phyloP scores from a whole-genome alignment of 208 protist species.

The Porcisia deanei region DNA sequence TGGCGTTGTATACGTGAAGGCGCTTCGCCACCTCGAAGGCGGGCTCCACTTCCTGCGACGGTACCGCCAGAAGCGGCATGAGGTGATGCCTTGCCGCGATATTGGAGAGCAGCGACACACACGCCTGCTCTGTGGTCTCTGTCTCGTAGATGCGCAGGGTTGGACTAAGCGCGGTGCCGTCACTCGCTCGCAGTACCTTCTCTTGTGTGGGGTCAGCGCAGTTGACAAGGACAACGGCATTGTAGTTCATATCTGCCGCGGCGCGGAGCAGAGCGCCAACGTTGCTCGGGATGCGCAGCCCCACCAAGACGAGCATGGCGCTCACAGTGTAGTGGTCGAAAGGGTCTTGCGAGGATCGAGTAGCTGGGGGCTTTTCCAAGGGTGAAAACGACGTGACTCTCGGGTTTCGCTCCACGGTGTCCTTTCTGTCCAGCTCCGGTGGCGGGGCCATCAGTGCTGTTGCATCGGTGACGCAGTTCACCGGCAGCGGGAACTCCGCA shows the following conservation, averaged over 20 bases:
- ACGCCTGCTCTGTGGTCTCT: constrained; percentile 27
- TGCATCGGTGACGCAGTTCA: constrained; percentile 13
- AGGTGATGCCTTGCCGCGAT: constrained; percentile 68
- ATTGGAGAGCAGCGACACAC: constrained; percentile 50
- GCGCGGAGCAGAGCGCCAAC: constrained; percentile 72
- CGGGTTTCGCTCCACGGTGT: background rate
- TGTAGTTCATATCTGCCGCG: constrained; percentile 76
- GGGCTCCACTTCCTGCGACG: constrained; percentile 65
- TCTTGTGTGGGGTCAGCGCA: constrained; percentile 77
- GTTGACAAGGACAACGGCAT: constrained; percentile 67
- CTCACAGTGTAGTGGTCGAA: constrained; percentile 21
- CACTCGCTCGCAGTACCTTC: constrained; percentile 86
- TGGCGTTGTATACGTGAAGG: constrained; percentile 52
- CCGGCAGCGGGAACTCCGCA: constrained; percentile 68
- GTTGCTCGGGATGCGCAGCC: constrained; percentile 87
- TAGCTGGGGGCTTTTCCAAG: background rate
- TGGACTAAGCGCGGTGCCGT: constrained; percentile 64
- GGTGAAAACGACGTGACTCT: background rate
- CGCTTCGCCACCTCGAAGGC: constrained; percentile 75
- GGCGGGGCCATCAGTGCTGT: constrained; percentile 7
- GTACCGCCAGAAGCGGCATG: constrained; percentile 73
- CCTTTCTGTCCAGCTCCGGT: background rate
- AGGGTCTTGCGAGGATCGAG: constrained; percentile 7
- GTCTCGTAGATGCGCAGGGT: constrained; percentile 34
- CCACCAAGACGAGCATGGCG: constrained; percentile 76